Evolutionary conservation across 2,329 filamentous ascomycete species (phyloP), one percentile per base, ranked within the genome.

Genomic region (Coniochaeta sp.): DNA sequence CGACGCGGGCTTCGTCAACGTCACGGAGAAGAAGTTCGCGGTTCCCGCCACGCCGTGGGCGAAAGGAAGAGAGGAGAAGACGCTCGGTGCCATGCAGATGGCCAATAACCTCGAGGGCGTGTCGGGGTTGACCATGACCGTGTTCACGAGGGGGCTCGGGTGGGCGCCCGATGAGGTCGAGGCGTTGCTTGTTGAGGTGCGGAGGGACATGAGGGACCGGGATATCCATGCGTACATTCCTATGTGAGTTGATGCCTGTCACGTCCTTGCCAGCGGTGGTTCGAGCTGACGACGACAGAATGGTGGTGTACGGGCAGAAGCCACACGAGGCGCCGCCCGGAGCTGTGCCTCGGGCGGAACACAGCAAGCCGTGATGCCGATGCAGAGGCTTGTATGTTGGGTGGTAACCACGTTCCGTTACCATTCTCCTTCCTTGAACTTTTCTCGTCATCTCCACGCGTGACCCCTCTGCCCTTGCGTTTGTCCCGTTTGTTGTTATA

Each of bases 61-160:
- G 7, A 63, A 61, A 58, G 65, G 65, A 5, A 47, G 62, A 60
- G 58, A 62, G n/a, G 61, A 67, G 58, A 67, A 67, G 61, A 62
- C 60, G 32, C 56, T 68, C 17, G 66, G 62, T 44, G 62, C 62
- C 59, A 66, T 65, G 63, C 61, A 52, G 17, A 60, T 63, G 52
- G 63, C 65, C 50, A 64, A 69, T 56, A 54, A 68, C 7, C 59
- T 63, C 59, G 64, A 64, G 16, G 65, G 64, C n/a, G 61, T 68
- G 34, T 63, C 65, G 28, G 66, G 60, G 12, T 63, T 68, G 44
- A 64, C 63, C 40, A 63, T 64, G 59, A 61, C 61, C 56, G 57
- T 67, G 71, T 52, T 72, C 14, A 55, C 54, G n/a, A 55, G 55
- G 47, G 12, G 28, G 4, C 32, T 61, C 19, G 61, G 61, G 2